A percentile compares a stretch with the other conserved stretches of the same genome.
These are phyloP conservation scores for Irpex lacteus DNA, from an alignment of 1,284 basidiomycete genomes.

Conservation along the genomic window DNA sequence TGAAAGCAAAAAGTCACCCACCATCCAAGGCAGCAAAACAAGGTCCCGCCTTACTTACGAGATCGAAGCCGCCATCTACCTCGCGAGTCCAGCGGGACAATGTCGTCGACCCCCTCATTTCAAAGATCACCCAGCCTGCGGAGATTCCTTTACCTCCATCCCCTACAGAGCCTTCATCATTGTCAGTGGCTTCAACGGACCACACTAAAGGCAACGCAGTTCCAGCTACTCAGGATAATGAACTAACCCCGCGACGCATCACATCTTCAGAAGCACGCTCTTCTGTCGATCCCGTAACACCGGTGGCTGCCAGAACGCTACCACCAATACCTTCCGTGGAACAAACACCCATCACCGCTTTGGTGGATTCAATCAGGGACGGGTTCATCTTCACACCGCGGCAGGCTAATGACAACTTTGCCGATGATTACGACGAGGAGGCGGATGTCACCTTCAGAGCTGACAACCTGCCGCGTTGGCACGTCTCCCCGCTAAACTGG, in stretches of 20 bases:
- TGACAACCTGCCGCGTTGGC: neutral
- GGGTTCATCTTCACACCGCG: constrained; percentile 57
- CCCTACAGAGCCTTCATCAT: neutral
- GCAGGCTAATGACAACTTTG: neutral
- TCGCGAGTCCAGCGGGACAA: neutral
- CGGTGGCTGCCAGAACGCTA: neutral
- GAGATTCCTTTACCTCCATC: constrained; percentile 2
- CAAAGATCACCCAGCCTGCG: constrained; percentile 13
- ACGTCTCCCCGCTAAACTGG: neutral
- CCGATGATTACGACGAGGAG: constrained; percentile 10
- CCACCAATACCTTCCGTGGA: constrained; percentile 13
- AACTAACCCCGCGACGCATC: too few species aligned
- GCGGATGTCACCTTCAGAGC: neutral
- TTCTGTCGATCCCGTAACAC: constrained; percentile 12
- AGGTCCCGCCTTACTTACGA: neutral
- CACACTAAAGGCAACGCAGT: too few species aligned
- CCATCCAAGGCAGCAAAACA: neutral
- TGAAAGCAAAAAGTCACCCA: neutral
- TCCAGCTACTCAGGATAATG: too few species aligned
- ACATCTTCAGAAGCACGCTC: neutral
- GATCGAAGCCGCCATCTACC: too few species aligned
- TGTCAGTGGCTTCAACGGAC: neutral
- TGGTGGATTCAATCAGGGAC: constrained; percentile 64
- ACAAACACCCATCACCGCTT: constrained; percentile 65
- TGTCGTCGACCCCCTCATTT: constrained; percentile 11